These are phyloP conservation scores for Plasmodium berghei DNA, from an alignment of 169 alveolate genomes.

Conservation along the genomic window DNA sequence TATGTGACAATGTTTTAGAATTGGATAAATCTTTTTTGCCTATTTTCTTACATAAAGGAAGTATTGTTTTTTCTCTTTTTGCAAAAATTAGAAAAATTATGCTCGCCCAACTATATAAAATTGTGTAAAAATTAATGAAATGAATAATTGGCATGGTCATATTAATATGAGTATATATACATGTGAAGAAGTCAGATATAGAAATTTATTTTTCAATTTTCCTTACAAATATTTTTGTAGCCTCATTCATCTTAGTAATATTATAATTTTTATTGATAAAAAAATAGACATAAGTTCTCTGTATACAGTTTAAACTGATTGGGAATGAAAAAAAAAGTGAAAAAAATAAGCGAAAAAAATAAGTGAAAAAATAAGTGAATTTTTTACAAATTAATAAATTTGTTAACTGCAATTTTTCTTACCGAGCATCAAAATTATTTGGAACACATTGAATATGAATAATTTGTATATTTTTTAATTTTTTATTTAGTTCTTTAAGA, in stretches of 20 bases:
- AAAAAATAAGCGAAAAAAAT: not conserved
- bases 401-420: not conserved
- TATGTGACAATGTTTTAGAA: not conserved
- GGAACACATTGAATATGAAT: conserved; percentile 53
- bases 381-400: not conserved
- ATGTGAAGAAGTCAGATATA: not conserved
- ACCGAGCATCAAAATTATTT: conserved; percentile 75
- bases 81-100: conserved; percentile 64
- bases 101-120: conserved; percentile 50
- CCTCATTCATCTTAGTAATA: conserved; percentile 38
- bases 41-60: conserved; percentile 24
- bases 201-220: not conserved
- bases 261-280: conserved; percentile 64
- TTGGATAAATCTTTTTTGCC: not conserved
- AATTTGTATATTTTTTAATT: conserved; percentile 46
- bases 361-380: not conserved
- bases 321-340: not conserved
- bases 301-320: conserved; percentile 40
- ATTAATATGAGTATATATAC: not conserved
- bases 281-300: conserved; percentile 67
- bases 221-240: conserved; percentile 33
- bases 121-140: not conserved
- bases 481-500: conserved; percentile 56
- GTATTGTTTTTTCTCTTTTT: conserved; percentile 44
- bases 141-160: not conserved